These are phyloP conservation scores for Erodium texanum DNA, from an alignment of 441 rosid species.

Conservation along the genomic window DNA sequence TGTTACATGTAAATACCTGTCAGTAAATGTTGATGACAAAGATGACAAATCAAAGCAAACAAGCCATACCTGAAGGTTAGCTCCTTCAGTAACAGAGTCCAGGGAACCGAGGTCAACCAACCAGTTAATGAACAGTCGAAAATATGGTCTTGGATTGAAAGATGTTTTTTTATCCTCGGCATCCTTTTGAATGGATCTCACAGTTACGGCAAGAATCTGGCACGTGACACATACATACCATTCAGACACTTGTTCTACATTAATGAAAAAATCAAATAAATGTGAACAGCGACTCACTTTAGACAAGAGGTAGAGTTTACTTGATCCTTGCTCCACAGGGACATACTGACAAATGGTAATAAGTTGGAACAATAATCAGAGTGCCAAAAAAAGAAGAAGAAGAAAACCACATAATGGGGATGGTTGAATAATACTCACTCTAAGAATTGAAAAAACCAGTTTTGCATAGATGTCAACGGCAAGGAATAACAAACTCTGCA, in stretches of 20 bases:
- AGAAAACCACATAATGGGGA: not conserved
- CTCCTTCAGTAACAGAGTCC: constrained; percentile 62
- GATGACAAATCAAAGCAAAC: constrained; percentile 9
- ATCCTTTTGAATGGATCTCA: constrained; percentile 76
- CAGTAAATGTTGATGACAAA: constrained; percentile 7
- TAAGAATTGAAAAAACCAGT: constrained; percentile 65
- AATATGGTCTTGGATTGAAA: constrained; percentile 90
- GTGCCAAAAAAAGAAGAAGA: constrained; percentile 1
- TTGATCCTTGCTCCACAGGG: constrained; percentile 74
- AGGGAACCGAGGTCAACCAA: constrained; percentile 60
- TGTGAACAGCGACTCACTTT: constrained; percentile 37
- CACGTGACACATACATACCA: constrained; percentile 16
- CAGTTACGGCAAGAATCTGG: constrained; percentile 70
- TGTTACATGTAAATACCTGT: constrained; percentile 29
- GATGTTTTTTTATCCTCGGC: constrained; percentile 79
- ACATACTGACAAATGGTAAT: constrained; percentile 23
- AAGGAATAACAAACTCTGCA: constrained; percentile 67
- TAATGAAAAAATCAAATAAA: not conserved
- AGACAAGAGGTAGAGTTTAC: constrained; percentile 50
- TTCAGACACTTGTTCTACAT: not conserved
- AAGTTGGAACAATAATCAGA: constrained; percentile 7
- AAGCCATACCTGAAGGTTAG: constrained; percentile 63
- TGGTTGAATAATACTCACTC: constrained; percentile 31
- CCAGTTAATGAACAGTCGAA: constrained; percentile 89
- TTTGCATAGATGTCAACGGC: constrained; percentile 84